Evolutionary conservation across 495 filamentous ascomycete species (phyloP), one percentile per base, ranked within the genome.

Genomic region (Podospora pseudoanserina): DNA sequence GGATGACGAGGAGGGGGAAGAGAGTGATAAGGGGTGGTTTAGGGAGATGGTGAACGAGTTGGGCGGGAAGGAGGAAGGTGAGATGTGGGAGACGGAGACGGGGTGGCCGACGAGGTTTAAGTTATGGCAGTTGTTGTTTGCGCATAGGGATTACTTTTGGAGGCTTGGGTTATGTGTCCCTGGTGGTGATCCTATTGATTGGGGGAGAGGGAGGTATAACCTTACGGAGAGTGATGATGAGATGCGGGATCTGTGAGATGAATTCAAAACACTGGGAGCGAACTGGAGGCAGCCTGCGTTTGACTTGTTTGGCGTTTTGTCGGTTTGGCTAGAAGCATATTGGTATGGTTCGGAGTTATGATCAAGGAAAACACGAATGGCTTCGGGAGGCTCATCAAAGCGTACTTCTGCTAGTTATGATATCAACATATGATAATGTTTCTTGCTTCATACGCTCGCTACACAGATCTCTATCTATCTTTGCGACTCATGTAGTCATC

Each of bases 131-230:
- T 80, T 96, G n/a, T 91, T 97, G 76, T 93, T 93, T 80, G 90
- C 94, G 18, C 95, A 99, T 81, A 83, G 95, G 64, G 95, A 99
- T 79, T 99, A 99, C 75, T 99, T 99, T 76, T 95, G 93, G 90
- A 80, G 95, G 39, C 73, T 99, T 67, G 95, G 95, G 0, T 79
- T 98, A 57, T 99, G 95, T 80, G 82, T 97, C 5, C 94, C 94
- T 2, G 91, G 90, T 4, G 92, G 91, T 2, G 92, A 93, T 78
- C 89, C 89, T 4, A 77, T 80, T 59, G 88, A 90, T 68, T 90
- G 89, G 86, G 85, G 83, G 20, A 79, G 86, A 67, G 81, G 83
- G 30, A 76, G 68, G 70, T 81, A 82, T 67, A 74, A 77, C 34
- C 18, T 78, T 28, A 70, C 71, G 9, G 15, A 20, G 57, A 60